Percentiles rank a stretch among this genome's conserved stretches.
Conservation (phyloP, 2,329 filamentous ascomycete species). For the Penicillium sp. region DNA sequence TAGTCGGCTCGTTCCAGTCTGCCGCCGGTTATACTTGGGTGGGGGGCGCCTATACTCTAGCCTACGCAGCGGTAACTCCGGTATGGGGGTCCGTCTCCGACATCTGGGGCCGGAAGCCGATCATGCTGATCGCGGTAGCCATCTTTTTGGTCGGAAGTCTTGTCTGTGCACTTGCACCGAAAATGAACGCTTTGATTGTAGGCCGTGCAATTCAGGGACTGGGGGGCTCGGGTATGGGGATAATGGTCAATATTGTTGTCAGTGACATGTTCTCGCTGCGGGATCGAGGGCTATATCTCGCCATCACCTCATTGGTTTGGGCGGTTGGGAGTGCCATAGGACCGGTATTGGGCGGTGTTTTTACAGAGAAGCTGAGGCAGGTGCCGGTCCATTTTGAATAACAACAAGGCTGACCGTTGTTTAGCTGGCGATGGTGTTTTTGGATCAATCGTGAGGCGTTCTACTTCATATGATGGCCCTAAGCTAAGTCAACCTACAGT, state of each 20-base stretch:
- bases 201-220: constrained; percentile 51
- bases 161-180: constrained; percentile 43
- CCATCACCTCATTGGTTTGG: constrained; percentile 46
- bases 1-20: constrained; percentile 58
- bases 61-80: constrained; percentile 60
- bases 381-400: constrained; percentile 8
- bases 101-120: constrained; percentile 55
- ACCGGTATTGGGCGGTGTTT: constrained; percentile 26
- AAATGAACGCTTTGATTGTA: constrained; percentile 49
- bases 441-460: constrained; percentile 50
- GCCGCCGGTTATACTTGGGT: constrained; percentile 71
- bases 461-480: neutral
- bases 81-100: constrained; percentile 62
- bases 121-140: constrained; percentile 43
- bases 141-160: constrained; percentile 48
- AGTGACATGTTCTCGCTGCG: constrained; percentile 50
- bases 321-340: constrained; percentile 45
- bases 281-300: constrained; percentile 45
- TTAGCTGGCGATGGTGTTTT: constrained; percentile 54
- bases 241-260: constrained; percentile 49
- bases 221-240: constrained; percentile 48
- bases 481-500: constrained; percentile 29
- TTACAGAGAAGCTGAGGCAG: constrained; percentile 33
- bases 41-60: constrained; percentile 66
- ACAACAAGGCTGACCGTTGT: constrained; percentile 26